phyloP scores from a whole-genome alignment of 495 filamentous ascomycete species.

The Venustampulla echinocandica region DNA sequence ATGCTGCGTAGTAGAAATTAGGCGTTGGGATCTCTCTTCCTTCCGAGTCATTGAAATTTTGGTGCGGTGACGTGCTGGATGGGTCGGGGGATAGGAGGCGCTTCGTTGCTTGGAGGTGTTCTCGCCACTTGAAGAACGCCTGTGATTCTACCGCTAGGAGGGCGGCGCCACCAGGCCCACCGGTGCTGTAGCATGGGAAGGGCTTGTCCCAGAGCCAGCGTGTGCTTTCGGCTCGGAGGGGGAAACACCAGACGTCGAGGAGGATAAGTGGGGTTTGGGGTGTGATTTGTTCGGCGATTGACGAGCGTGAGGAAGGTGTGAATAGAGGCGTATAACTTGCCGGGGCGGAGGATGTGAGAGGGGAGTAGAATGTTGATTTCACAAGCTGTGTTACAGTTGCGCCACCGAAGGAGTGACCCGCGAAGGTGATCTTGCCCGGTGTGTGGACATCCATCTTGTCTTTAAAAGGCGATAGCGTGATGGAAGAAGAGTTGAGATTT shows the following conservation, averaged over 20 bases:
- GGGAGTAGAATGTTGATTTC: slow-evolving; percentile 57
- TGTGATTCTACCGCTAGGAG: slow-evolving; percentile 59
- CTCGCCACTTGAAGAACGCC: slow-evolving; percentile 62
- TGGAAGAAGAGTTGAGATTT: slow-evolving; percentile 40
- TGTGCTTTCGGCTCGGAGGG: slow-evolving; percentile 47
- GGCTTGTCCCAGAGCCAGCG: slow-evolving; percentile 52
- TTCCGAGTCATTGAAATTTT: slow-evolving; percentile 14
- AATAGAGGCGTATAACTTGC: slow-evolving; percentile 36
- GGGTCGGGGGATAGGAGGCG: slow-evolving; percentile 45
- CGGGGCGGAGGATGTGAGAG: slow-evolving; percentile 15
- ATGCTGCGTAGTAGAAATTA: slow-evolving; percentile 52
- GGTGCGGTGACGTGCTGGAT: slow-evolving; percentile 18
- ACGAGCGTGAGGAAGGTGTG: slow-evolving; percentile 36
- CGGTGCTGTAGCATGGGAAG: slow-evolving; percentile 51
- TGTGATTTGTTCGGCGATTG: slow-evolving; percentile 53
- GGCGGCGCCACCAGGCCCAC: slow-evolving; percentile 35
- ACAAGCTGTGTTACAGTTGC: slow-evolving; percentile 62
- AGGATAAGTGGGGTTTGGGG: slow-evolving; percentile 49
- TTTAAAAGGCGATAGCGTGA: slow-evolving; percentile 42
- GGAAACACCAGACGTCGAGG: slow-evolving; percentile 68
- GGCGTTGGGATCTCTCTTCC: slow-evolving; percentile 24
- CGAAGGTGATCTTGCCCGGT: slow-evolving; percentile 63
- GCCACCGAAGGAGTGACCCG: slow-evolving; percentile 70
- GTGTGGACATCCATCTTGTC: slow-evolving; percentile 50
- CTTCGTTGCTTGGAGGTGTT: slow-evolving; percentile 52